phyloP scores from a whole-genome alignment of 331 rosid species.

The Spiraea crenata region DNA sequence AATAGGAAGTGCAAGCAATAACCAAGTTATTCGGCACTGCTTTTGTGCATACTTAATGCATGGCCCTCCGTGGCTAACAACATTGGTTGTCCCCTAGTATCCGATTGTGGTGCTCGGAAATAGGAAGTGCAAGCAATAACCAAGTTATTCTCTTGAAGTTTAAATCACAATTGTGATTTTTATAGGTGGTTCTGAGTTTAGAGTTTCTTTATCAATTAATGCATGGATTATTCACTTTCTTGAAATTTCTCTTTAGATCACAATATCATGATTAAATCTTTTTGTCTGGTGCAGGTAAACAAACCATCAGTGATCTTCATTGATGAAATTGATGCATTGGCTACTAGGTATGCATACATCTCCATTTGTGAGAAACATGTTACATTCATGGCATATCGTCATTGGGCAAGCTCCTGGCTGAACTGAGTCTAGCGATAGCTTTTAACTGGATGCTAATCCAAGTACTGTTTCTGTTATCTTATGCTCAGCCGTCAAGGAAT shows the following conservation, averaged over 20 bases:
- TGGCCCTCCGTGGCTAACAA: not conserved
- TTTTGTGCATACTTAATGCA: not conserved
- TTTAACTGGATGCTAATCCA: constrained; percentile 3
- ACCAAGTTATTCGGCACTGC: not conserved
- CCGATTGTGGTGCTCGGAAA: not conserved
- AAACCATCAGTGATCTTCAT: constrained; percentile 95
- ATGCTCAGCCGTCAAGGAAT: constrained; percentile 90
- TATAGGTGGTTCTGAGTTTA: not conserved
- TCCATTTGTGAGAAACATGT: constrained; percentile 12
- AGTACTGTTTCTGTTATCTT: constrained; percentile 28
- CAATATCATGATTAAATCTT: not conserved
- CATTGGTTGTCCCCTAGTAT: not conserved
- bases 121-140: not conserved
- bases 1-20: not conserved
- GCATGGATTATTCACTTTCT: constrained; percentile 20
- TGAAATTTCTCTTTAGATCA: constrained; percentile 13
- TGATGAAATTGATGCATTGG: constrained; percentile 97
- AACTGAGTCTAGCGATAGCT: not conserved
- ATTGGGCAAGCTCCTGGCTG: not conserved
- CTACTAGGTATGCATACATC: constrained; percentile 61
- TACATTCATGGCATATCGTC: constrained; percentile 6
- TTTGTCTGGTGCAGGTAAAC: constrained; percentile 77
- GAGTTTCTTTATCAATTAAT: constrained; percentile 1
- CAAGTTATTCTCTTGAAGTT: not conserved
- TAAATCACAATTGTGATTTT: not conserved